Conservation (phyloP, 2,329 filamentous ascomycete species). For the Clarireedia sp. region DNA sequence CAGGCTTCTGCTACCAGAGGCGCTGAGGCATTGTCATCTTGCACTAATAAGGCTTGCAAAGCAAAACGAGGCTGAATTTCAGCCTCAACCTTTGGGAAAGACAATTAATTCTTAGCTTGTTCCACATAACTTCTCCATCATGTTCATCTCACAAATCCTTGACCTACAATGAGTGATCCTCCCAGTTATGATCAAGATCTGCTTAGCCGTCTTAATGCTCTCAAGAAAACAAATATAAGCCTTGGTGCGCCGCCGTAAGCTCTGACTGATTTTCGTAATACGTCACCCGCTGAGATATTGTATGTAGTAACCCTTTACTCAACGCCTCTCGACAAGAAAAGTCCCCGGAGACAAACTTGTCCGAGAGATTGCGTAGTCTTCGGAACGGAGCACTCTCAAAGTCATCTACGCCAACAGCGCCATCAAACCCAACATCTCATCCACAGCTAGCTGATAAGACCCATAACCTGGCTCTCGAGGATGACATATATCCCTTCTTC, state of each 20-base stretch:
- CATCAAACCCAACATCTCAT: not conserved
- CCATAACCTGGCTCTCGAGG: not conserved
- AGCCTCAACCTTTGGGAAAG: not conserved
- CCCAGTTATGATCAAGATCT: conserved; percentile 26
- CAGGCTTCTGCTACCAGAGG: no score
- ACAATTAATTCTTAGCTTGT: not conserved
- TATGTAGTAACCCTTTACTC: conserved; percentile 11
- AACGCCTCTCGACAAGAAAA: conserved; percentile 7
- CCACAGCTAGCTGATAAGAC: not conserved
- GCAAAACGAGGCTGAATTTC: conserved; percentile 16
- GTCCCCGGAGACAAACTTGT: conserved; percentile 24
- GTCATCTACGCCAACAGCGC: conserved; percentile 12
- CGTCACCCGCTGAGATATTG: conserved; percentile 16
- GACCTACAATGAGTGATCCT: conserved; percentile 22
- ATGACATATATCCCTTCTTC: conserved; percentile 11
- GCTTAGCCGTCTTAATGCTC: conserved; percentile 26
- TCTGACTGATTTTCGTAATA: not conserved
- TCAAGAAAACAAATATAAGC: conserved; percentile 26
- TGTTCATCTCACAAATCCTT: not conserved
- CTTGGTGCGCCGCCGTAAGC: conserved; percentile 23
- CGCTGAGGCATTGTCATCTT: no score
- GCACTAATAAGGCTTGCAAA: no score
- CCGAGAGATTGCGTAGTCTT: conserved; percentile 24
- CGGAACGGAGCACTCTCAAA: conserved; percentile 21
- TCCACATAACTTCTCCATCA: conserved; percentile 4